Evolutionary conservation across 306 rosid species (phyloP).

Genomic region (Datisca glomerata): DNA sequence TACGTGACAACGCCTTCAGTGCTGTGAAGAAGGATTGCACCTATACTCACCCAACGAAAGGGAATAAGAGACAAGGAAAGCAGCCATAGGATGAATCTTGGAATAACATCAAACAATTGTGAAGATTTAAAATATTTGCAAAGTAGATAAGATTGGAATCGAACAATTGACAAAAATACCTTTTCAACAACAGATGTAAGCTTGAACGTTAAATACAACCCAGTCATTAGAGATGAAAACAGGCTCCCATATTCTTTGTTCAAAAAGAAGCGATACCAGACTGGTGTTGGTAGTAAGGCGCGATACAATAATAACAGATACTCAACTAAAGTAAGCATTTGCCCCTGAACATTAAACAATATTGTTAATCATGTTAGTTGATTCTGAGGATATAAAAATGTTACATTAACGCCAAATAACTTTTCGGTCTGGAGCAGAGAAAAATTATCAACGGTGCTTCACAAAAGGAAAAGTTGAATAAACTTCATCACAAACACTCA

Average conservation of each 20-base stretch:
- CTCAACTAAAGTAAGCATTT: constrained; percentile 71
- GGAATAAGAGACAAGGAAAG: constrained; percentile 2
- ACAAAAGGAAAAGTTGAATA: too few species aligned
- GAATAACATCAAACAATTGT: too few species aligned
- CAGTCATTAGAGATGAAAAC: constrained; percentile 81
- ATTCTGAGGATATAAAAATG: too few species aligned
- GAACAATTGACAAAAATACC: constrained; percentile 46
- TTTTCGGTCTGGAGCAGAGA: too few species aligned
- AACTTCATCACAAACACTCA: too few species aligned
- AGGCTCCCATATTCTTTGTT: constrained; percentile 78
- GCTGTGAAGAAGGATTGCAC: constrained; percentile 52
- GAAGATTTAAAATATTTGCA: too few species aligned
- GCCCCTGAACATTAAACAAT: constrained; percentile 57
- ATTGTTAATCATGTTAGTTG: too few species aligned
- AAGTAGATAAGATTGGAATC: background rate
- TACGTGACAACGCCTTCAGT: constrained; percentile 48
- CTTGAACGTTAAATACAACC: constrained; percentile 83
- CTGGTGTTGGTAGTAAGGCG: constrained; percentile 70
- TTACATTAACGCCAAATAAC: too few species aligned
- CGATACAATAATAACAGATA: constrained; percentile 66
- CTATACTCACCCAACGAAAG: constrained; percentile 21
- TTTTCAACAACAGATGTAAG: constrained; percentile 71
- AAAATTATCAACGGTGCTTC: too few species aligned
- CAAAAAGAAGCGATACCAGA: constrained; percentile 83
- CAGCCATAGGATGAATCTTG: too few species aligned